phyloP scores from a whole-genome alignment of 306 rosid species.

The Malus fusca region DNA sequence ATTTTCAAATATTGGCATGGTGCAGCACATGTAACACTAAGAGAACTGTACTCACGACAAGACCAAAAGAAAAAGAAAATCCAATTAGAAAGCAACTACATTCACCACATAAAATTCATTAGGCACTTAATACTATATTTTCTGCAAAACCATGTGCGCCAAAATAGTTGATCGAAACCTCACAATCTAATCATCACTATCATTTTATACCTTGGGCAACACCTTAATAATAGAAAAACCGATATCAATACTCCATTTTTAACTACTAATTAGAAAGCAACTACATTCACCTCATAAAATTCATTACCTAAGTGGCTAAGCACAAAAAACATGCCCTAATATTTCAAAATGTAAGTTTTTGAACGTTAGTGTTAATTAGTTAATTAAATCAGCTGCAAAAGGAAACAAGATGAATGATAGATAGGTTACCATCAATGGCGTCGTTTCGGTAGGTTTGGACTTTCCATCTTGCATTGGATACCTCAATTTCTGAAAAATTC shows the following conservation, averaged over 20 bases:
- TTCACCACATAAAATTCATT: background rate
- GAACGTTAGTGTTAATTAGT: background rate
- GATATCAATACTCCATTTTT: background rate
- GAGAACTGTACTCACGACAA: background rate
- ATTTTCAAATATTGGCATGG: background rate
- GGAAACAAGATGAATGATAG: background rate
- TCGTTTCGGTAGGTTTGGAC: slow-evolving; percentile 16
- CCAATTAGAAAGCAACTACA: background rate
- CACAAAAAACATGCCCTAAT: background rate
- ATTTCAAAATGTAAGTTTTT: background rate
- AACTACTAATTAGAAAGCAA: background rate
- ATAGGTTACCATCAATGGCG: slow-evolving; percentile 41
- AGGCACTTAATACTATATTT: background rate
- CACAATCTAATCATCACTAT: background rate
- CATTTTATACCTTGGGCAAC: background rate
- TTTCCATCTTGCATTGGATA: slow-evolving; percentile 21
- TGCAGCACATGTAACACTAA: background rate
- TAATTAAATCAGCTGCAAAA: background rate
- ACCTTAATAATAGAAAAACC: background rate
- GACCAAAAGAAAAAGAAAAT: background rate
- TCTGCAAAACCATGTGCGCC: background rate
- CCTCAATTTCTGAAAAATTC: slow-evolving; percentile 9
- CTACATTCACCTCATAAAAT: background rate
- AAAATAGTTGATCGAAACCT: background rate
- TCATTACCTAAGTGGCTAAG: background rate